These are phyloP conservation scores for Hypoxylon sp. DNA, from an alignment of 2,329 filamentous ascomycete genomes.

Conservation along the genomic window DNA sequence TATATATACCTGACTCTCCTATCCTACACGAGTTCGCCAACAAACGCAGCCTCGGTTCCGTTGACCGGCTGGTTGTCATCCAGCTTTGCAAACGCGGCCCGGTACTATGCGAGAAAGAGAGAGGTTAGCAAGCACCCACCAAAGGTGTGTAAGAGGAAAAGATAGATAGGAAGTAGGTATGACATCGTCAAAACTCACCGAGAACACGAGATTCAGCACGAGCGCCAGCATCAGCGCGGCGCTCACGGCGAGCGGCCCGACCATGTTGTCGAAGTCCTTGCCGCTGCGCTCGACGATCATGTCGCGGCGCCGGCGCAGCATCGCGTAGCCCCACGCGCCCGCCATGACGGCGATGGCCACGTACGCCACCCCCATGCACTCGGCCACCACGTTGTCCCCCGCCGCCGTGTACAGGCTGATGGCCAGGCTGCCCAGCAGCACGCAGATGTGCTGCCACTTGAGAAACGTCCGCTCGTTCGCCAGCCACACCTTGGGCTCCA, in stretches of 20 bases:
- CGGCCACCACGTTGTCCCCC: constrained; percentile 77
- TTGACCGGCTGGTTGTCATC: constrained; percentile 27
- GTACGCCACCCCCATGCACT: constrained; percentile 82
- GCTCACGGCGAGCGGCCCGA: constrained; percentile 86
- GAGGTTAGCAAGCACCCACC: constrained; percentile 4
- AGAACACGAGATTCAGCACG: constrained; percentile 87
- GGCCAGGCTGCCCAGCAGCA: constrained; percentile 84
- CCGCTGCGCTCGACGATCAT: constrained; percentile 88
- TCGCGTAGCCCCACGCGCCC: constrained; percentile 84
- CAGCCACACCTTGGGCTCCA: constrained; percentile 98
- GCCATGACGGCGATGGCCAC: constrained; percentile 83
- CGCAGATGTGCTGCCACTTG: constrained; percentile 96
- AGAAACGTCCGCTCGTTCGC: constrained; percentile 98
- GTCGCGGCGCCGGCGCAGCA: constrained; percentile 76
- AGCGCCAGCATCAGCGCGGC: constrained; percentile 79
- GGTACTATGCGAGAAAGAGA: constrained; percentile 43
- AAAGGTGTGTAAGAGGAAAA: background rate
- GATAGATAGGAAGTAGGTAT: background rate
- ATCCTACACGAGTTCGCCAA: constrained; percentile 38
- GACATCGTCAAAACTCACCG: constrained; percentile 64
- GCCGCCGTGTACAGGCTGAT: constrained; percentile 90
- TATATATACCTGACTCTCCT: background rate
- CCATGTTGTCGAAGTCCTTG: constrained; percentile 89
- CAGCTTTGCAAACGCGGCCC: constrained; percentile 41
- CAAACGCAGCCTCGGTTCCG: constrained; percentile 34